phyloP scores from a whole-genome alignment of 208 protist species.

The Wallacemonas sp. region DNA sequence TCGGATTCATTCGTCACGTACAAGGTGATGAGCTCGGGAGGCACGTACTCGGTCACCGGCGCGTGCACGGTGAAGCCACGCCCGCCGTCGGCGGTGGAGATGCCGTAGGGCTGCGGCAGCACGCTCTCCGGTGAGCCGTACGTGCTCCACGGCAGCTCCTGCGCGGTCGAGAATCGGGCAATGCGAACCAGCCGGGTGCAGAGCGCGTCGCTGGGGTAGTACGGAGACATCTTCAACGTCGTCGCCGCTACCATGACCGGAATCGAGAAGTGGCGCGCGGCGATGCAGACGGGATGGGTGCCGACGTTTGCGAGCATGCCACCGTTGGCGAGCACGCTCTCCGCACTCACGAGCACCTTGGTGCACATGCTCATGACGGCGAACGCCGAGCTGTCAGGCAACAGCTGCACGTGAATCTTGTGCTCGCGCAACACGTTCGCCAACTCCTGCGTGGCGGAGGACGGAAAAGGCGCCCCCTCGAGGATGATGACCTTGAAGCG shows the following conservation, averaged over 20 bases:
- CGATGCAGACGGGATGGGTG: conserved; percentile 93
- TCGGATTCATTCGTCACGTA: conserved; percentile 96
- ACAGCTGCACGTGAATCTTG: conserved; percentile 88
- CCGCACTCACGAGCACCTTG: conserved; percentile 95
- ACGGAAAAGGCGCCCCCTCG: conserved; percentile 81
- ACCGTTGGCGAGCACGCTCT: conserved; percentile 96
- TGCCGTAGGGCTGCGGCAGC: conserved; percentile 45
- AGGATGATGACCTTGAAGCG: conserved; percentile 94
- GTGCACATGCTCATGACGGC: conserved; percentile 97
- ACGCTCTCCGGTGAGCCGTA: conserved; percentile 69
- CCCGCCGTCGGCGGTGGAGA: conserved; percentile 26
- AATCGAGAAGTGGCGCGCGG: conserved; percentile 94
- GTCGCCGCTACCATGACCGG: conserved; percentile 95
- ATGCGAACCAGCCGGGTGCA: conserved; percentile 87
- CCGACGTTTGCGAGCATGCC: conserved; percentile 94
- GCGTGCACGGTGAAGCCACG: conserved; percentile 82
- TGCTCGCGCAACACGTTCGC: conserved; percentile 68
- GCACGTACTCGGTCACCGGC: conserved; percentile 97
- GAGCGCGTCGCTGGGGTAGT: conserved; percentile 94
- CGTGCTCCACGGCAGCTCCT: conserved; percentile 86
- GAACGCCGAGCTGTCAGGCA: conserved; percentile 95
- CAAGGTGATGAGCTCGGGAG: conserved; percentile 95
- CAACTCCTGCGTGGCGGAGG: conserved; percentile 54
- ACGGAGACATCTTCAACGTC: conserved; percentile 96
- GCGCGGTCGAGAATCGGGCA: conserved; percentile 46